phyloP scores from a whole-genome alignment of 2,329 filamentous ascomycete genomes.

The Allantophomopsis cytisporea region DNA sequence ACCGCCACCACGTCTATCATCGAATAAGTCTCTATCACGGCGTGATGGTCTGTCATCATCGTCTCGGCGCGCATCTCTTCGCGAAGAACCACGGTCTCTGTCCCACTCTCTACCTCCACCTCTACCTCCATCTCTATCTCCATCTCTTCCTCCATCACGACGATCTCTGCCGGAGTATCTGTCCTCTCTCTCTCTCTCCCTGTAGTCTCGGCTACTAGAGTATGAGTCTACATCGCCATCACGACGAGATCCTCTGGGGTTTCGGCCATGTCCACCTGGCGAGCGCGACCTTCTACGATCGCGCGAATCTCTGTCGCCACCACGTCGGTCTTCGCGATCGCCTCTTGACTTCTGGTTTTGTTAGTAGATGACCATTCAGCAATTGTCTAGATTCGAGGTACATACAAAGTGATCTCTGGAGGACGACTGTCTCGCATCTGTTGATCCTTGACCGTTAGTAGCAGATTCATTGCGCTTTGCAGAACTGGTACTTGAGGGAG shows the following conservation, averaged over 20 bases:
- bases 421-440: conserved; percentile 30
- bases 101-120: conserved; percentile 67
- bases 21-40: conserved; percentile 47
- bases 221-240: conserved; percentile 75
- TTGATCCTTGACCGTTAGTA: conserved; percentile 20
- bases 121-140: conserved; percentile 23
- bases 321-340: conserved; percentile 22
- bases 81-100: conserved; percentile 48
- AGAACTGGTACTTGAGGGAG: conserved; percentile 12
- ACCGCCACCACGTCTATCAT: conserved; percentile 41
- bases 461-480: conserved; percentile 11
- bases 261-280: conserved; percentile 48
- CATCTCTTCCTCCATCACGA: conserved; percentile 23
- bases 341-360: conserved; percentile 10
- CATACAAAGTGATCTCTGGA: conserved; percentile 39
- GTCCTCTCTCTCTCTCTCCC: conserved; percentile 88
- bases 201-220: conserved; percentile 82
- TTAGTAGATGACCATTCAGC: background rate
- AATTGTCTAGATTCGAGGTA: conserved; percentile 1
- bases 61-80: conserved; percentile 50
- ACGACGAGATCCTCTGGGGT: conserved; percentile 51
- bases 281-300: conserved; percentile 75
- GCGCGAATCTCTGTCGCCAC: conserved; percentile 29
- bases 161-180: conserved; percentile 64
- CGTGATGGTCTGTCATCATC: conserved; percentile 46